A percentile compares a stretch with the other conserved stretches of the same genome.
phyloP scores from a whole-genome alignment of 139 green algal genomes.

The Edaphochlamys debaryana region DNA sequence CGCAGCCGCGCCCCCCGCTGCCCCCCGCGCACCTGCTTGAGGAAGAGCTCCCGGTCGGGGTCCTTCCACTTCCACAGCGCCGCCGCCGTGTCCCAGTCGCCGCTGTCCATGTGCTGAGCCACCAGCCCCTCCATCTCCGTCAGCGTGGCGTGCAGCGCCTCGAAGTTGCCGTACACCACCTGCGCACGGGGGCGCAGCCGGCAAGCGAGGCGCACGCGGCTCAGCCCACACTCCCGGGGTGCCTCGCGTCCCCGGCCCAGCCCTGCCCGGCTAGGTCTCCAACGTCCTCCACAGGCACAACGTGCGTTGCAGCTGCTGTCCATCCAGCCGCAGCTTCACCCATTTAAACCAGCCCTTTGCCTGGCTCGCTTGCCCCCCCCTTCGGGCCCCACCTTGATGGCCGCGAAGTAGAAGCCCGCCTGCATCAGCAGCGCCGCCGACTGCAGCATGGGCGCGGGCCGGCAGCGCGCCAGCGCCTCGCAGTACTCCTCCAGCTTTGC shows the following conservation, averaged over 20 bases:
- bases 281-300: no score
- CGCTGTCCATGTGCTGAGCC: slow-evolving; percentile 17
- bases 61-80: slow-evolving; percentile 48
- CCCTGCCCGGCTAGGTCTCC: no score
- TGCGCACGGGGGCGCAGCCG: background rate
- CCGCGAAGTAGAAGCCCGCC: slow-evolving; percentile 50
- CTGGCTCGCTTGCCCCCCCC: no score
- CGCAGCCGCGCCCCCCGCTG: no score
- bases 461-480: slow-evolving; percentile 20
- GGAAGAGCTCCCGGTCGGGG: slow-evolving; percentile 34
- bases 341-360: no score
- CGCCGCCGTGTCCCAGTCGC: slow-evolving; percentile 32
- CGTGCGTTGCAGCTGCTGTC: no score
- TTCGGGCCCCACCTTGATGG: slow-evolving; percentile 37
- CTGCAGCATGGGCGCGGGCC: slow-evolving; percentile 37
- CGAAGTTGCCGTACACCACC: slow-evolving; percentile 43
- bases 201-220: background rate
- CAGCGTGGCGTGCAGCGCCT: slow-evolving; percentile 48
- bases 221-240: no score
- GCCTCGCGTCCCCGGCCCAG: no score
- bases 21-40: slow-evolving; percentile 8
- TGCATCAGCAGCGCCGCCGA: slow-evolving; percentile 50
- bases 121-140: slow-evolving; percentile 46
- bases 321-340: no score
- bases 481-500: slow-evolving; percentile 49